A percentile compares a stretch with the other conserved stretches of the same genome.
Conservation (phyloP, 1,284 basidiomycete genomes). For the Sanghuangporus weigelae region DNA sequence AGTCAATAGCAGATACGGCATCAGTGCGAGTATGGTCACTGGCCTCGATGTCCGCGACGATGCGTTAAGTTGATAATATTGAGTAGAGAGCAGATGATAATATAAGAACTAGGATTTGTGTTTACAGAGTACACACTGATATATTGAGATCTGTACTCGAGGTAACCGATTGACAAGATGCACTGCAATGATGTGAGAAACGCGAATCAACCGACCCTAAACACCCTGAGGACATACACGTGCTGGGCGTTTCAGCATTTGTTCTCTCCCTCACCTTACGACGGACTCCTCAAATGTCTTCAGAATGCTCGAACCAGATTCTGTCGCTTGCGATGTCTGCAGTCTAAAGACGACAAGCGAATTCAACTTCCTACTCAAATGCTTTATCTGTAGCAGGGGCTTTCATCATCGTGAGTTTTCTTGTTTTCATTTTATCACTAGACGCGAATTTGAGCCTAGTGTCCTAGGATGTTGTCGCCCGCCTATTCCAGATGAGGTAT, state of each 20-base stretch:
- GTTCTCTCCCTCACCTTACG: too few relatives aligned
- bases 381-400: constrained; percentile 1
- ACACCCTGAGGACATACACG: neutral
- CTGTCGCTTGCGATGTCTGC: neutral
- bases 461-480: constrained; percentile 11
- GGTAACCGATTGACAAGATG: neutral
- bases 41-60: too few relatives aligned
- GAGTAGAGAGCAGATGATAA: too few relatives aligned
- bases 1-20: too few relatives aligned
- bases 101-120: too few relatives aligned
- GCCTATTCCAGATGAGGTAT: constrained; percentile 8
- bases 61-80: too few relatives aligned
- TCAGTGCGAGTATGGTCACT: too few relatives aligned
- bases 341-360: neutral
- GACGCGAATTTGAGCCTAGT: neutral
- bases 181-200: neutral
- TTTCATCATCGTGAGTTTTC: constrained; percentile 7
- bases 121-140: too few relatives aligned
- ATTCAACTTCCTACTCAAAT: constrained; percentile 7
- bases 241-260: neutral
- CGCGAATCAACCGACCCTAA: neutral
- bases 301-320: neutral
- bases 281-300: neutral
- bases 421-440: neutral
- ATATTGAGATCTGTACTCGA: neutral